phyloP scores from a whole-genome alignment of 1,139 yeast genomes.

The Chernovozyma aurita region DNA sequence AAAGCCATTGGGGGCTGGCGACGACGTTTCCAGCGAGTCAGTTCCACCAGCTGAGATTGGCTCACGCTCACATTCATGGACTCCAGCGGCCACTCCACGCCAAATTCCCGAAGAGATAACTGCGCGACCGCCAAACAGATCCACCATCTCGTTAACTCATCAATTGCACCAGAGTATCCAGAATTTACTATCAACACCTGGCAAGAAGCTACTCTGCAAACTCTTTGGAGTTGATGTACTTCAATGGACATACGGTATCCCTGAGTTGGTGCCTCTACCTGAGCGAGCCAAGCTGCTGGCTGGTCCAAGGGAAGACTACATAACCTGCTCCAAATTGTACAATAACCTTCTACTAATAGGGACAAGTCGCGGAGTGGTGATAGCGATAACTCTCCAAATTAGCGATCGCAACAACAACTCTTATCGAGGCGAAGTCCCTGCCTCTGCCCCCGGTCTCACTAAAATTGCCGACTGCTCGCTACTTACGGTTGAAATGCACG shows the following conservation, averaged over 20 bases:
- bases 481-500: too few species aligned
- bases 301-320: background rate
- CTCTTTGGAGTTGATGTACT: background rate
- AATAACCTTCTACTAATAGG: background rate
- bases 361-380: background rate
- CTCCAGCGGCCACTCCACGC: too few species aligned
- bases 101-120: too few species aligned
- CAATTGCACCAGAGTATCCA: background rate
- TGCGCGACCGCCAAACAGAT: background rate
- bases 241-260: background rate
- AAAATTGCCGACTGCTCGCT: too few species aligned
- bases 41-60: too few species aligned
- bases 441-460: too few species aligned
- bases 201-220: too few species aligned
- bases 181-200: too few species aligned
- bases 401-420: too few species aligned
- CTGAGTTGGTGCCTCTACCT: background rate
- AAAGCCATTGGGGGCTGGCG: background rate
- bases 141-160: background rate
- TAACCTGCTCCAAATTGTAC: background rate
- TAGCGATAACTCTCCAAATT: background rate
- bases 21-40: background rate
- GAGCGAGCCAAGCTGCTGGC: background rate
- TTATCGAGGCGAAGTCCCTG: too few species aligned
- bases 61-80: too few species aligned